phyloP scores from a whole-genome alignment of 768 basidiomycete genomes.

The Lactarius psammicola region DNA sequence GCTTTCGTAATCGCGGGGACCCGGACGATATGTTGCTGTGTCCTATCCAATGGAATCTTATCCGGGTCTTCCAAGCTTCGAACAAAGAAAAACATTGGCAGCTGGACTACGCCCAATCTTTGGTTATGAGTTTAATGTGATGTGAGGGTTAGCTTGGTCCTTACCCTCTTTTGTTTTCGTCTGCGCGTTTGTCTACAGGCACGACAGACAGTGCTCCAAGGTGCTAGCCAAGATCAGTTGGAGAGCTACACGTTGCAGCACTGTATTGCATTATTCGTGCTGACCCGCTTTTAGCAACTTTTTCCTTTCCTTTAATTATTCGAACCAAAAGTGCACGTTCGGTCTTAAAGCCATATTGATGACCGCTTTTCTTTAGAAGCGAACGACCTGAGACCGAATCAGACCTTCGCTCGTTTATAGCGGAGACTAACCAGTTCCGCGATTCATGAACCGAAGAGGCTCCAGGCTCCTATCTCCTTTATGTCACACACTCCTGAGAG shows the following conservation, averaged over 20 bases:
- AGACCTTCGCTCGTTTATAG: neutral
- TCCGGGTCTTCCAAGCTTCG: neutral
- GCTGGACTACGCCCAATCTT: conserved; percentile 12
- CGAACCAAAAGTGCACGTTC: conserved; percentile 1
- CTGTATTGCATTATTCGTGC: neutral
- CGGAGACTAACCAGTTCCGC: neutral
- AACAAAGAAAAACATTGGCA: conserved; percentile 5
- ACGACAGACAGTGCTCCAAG: neutral
- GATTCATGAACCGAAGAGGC: neutral
- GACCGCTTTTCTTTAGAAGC: conserved; percentile 4
- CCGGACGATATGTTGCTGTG: neutral
- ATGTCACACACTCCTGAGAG: neutral
- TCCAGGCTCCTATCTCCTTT: neutral
- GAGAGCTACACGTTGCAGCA: neutral
- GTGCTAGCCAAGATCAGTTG: neutral
- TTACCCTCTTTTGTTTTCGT: neutral
- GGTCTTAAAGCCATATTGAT: conserved; percentile 3
- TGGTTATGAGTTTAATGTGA: conserved; percentile 22
- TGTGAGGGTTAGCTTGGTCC: conserved; percentile 1
- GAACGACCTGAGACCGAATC: neutral
- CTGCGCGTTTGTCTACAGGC: neutral
- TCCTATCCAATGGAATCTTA: neutral
- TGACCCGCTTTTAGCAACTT: neutral
- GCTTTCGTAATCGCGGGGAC: neutral
- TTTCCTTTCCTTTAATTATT: neutral